Percentiles rank a stretch among this genome's conserved stretches.
phyloP scores from a whole-genome alignment of 83 land plant species.

The Diphasiastrum complanatum region DNA sequence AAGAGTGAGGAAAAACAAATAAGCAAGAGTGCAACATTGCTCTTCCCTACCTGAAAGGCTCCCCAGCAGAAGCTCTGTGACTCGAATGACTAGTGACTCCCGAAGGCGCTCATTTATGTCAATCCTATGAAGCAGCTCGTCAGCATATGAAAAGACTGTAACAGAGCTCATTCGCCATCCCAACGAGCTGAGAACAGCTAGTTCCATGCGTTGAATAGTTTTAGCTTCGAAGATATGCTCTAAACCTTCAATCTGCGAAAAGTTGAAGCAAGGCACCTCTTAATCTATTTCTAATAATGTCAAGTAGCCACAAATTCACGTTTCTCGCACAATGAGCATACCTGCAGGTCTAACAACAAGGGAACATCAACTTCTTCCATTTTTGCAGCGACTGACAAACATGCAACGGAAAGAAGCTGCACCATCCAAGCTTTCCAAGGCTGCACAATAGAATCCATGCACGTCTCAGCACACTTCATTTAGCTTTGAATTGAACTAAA shows the following conservation, averaged over 20 bases:
- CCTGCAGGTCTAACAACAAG: conserved; percentile 56
- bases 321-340: conserved; percentile 9
- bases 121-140: conserved; percentile 11
- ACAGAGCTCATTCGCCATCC: conserved; percentile 39
- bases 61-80: conserved; percentile 11
- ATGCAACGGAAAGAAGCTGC: conserved; percentile 51
- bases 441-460: too few relatives aligned
- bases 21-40: too few relatives aligned
- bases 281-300: too few relatives aligned
- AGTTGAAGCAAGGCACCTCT: neutral
- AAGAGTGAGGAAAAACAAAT: too few relatives aligned
- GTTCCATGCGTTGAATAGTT: conserved; percentile 44
- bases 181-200: conserved; percentile 34
- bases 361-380: conserved; percentile 70
- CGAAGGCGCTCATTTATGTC: neutral
- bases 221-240: conserved; percentile 29
- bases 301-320: neutral
- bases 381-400: conserved; percentile 66
- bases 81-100: neutral
- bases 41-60: conserved; percentile 5
- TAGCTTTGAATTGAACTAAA: too few relatives aligned
- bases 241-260: conserved; percentile 15
- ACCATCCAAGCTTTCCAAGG: conserved; percentile 70
- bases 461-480: too few relatives aligned
- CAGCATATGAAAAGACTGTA: conserved; percentile 32